These are phyloP conservation scores for Aureobasidium sp. DNA, from an alignment of 2,329 filamentous ascomycete species.

Conservation along the genomic window DNA sequence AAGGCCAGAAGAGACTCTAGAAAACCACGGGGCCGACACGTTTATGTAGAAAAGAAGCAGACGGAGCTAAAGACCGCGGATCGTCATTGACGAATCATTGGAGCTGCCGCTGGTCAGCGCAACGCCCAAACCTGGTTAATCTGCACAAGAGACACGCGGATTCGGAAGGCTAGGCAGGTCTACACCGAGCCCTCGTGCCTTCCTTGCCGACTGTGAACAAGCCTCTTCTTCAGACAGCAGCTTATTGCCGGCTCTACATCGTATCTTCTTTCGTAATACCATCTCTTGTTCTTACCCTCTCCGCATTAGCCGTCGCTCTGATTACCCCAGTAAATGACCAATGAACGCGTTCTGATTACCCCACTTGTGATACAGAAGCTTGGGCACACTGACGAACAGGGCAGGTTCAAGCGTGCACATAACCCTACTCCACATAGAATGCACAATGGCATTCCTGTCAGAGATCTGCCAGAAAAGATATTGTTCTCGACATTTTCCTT, in stretches of 20 bases:
- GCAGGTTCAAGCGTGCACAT: slow-evolving; percentile 1
- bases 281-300: slow-evolving; percentile 9
- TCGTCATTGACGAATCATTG: slow-evolving; percentile 12
- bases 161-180: background rate
- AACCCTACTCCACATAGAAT: too few species aligned
- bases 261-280: slow-evolving; percentile 9
- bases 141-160: background rate
- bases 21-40: slow-evolving; percentile 9
- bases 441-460: too few species aligned
- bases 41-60: slow-evolving; percentile 12
- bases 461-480: too few species aligned
- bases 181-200: slow-evolving; percentile 11
- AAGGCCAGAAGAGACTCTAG: background rate
- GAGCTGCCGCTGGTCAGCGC: slow-evolving; percentile 6
- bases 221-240: background rate
- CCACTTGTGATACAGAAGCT: background rate
- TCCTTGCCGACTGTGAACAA: background rate
- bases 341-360: slow-evolving; percentile 5
- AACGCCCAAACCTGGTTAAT: slow-evolving; percentile 12
- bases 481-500: too few species aligned
- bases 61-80: slow-evolving; percentile 1
- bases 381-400: background rate
- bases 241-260: slow-evolving; percentile 2
- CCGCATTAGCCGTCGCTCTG: background rate
- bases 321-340: background rate